Percentiles rank a stretch among this genome's conserved stretches.
Evolutionary conservation across 495 filamentous ascomycete genomes (phyloP).

Genomic region (Staphylotrichum tortipilum): DNA sequence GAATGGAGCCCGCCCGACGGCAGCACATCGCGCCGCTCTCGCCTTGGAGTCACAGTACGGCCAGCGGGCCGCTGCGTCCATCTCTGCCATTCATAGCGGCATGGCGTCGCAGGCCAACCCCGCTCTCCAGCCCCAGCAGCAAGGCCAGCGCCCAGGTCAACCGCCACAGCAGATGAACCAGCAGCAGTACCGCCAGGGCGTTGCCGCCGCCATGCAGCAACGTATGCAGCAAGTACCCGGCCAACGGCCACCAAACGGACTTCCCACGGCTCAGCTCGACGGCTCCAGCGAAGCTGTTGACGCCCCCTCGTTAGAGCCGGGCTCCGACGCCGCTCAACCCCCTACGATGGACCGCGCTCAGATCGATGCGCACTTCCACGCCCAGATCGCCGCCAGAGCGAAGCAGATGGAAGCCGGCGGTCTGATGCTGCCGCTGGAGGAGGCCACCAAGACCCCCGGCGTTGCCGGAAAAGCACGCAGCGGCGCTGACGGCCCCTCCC

Average conservation of each 20-base stretch:
- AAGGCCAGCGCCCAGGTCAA: slow-evolving; percentile 32
- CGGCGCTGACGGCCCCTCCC: slow-evolving; percentile 29
- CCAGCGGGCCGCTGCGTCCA: slow-evolving; percentile 57
- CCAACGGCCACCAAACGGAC: slow-evolving; percentile 29
- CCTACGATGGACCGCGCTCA: slow-evolving; percentile 42
- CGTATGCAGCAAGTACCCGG: slow-evolving; percentile 32
- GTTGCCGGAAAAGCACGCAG: slow-evolving; percentile 19
- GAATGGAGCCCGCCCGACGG: slow-evolving; percentile 23
- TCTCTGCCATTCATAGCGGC: slow-evolving; percentile 42
- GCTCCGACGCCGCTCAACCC: slow-evolving; percentile 25
- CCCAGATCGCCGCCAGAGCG: slow-evolving; percentile 59
- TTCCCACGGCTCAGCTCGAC: slow-evolving; percentile 37
- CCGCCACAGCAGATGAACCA: slow-evolving; percentile 33
- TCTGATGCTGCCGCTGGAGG: slow-evolving; percentile 61
- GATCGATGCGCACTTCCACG: slow-evolving; percentile 53
- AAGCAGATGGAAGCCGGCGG: slow-evolving; percentile 70
- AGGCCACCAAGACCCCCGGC: slow-evolving; percentile 29
- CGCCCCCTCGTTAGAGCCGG: slow-evolving; percentile 40
- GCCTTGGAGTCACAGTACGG: slow-evolving; percentile 65
- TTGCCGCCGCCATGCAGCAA: slow-evolving; percentile 25
- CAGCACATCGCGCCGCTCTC: slow-evolving; percentile 58
- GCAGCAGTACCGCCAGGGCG: slow-evolving; percentile 21
- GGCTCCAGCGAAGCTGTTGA: slow-evolving; percentile 40
- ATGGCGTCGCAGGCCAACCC: slow-evolving; percentile 12
- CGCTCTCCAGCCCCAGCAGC: slow-evolving; percentile 16